phyloP scores from a whole-genome alignment of 441 rosid genomes.

The Gossypium gossypioides region DNA sequence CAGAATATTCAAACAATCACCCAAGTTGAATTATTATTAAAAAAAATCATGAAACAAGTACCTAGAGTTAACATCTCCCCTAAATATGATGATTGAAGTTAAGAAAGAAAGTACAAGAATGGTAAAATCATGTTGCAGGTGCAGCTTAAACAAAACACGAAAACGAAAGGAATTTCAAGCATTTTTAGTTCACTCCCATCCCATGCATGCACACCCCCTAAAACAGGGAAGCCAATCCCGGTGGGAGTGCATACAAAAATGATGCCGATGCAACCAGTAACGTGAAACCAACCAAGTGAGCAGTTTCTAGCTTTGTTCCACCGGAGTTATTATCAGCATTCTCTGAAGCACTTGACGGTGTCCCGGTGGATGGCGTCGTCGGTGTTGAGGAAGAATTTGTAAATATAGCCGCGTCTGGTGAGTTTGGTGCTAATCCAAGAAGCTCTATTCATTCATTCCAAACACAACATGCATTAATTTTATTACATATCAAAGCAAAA shows the following conservation, averaged over 20 bases:
- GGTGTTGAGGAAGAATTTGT: constrained; percentile 27
- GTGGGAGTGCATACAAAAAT: constrained; percentile 20
- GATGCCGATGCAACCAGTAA: constrained; percentile 20
- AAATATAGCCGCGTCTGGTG: constrained; percentile 73
- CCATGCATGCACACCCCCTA: neutral
- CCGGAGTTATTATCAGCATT: neutral
- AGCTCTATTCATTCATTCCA: constrained; percentile 37
- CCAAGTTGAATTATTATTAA: neutral
- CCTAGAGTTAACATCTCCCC: neutral
- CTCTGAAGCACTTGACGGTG: constrained; percentile 14
- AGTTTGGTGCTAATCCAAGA: constrained; percentile 60
- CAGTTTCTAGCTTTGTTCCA: constrained; percentile 8
- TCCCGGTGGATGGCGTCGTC: constrained; percentile 22
- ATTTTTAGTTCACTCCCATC: neutral
- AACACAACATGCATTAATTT: neutral
- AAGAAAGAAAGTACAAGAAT: neutral
- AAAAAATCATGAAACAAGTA: neutral
- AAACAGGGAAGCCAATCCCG: constrained; percentile 12
- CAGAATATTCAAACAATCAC: neutral
- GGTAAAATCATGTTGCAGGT: neutral
- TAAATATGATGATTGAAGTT: neutral
- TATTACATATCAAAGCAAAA: neutral
- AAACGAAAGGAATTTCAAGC: neutral
- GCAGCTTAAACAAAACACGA: neutral
- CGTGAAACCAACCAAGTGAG: neutral